Base-by-base conservation (phyloP, 1,139 yeast genomes). In the Magnusiomyces suaveolens region DNA sequence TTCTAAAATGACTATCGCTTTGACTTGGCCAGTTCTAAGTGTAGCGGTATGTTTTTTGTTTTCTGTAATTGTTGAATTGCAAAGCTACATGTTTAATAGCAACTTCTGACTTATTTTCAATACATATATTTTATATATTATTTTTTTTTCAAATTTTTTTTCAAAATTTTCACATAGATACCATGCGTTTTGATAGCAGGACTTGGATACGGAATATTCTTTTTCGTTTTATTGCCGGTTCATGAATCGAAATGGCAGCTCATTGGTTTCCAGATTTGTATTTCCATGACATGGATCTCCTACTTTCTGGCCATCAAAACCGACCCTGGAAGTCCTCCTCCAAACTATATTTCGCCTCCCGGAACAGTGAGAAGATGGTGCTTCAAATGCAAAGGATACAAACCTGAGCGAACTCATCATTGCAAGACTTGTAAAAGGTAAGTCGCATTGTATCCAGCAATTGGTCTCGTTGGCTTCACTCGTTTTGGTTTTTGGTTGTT, bases 351-450 rank as follows among this genome's bases (percentile, higher is more conserved):
- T 25, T 73, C 79, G 10, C 59, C 63, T 18, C 62, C 64, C 3
- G 68, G 67, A 1, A 75, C 73, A 54, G 81, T 85, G 84, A 73
- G 72, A 54, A 73, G 81, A 53, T 83, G 80, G 76, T 86, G 94
- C 64, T 65, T 71, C 54, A 85, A 84, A 63, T 87, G 96, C 66
- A 63, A 79, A 36, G 68, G 64, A 23, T 80, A 75, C 64, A 87
- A 87, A 64, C 95, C 95, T 0, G 88, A 82, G 63, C 72, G 96
- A 51, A 67, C 87, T 1, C 96, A 87, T 64, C 96, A 87, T 66
- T 87, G 95, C 68, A 81, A 81, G 41, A 66, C 68, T 39, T 73
- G 76, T 61, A 62, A 64, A 38, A 62, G 62, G 47, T 53, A 38
- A 41, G 55, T 36, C 21, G 16, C n/a, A 26, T 14, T 18, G 18